Evolutionary conservation across 805 yeast genomes (phyloP).

Genomic region (Cyberlindnera maclurae): DNA sequence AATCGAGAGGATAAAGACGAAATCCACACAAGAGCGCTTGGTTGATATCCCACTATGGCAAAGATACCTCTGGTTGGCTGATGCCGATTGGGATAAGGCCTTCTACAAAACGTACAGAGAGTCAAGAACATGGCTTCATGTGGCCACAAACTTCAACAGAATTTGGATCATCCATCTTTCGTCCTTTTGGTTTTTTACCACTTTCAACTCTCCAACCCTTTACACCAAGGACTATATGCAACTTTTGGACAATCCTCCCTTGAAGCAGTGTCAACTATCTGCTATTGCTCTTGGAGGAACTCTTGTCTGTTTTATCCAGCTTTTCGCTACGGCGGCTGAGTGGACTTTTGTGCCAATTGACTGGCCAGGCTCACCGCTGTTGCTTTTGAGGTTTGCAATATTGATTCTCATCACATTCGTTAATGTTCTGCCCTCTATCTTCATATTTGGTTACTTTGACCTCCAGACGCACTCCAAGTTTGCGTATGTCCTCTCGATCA

Average conservation of each 20-base stretch:
- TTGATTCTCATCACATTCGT: conserved; percentile 36
- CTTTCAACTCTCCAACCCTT: conserved; percentile 62
- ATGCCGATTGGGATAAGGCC: conserved; percentile 58
- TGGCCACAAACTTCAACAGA: conserved; percentile 65
- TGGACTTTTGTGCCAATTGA: conserved; percentile 57
- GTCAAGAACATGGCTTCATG: conserved; percentile 71
- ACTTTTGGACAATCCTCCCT: conserved; percentile 52
- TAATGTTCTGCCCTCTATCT: conserved; percentile 46
- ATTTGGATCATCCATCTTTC: conserved; percentile 74
- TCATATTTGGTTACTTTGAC: conserved; percentile 38
- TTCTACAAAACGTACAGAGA: conserved; percentile 73
- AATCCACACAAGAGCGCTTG: conserved; percentile 35
- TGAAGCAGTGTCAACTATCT: conserved; percentile 46
- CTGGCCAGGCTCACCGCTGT: conserved; percentile 66
- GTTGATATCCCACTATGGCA: conserved; percentile 46
- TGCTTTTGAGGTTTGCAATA: conserved; percentile 39
- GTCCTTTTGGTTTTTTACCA: conserved; percentile 72
- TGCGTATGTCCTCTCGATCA: conserved; percentile 38
- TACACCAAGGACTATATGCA: conserved; percentile 56
- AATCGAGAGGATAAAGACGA: conserved; percentile 47
- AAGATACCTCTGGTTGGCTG: conserved; percentile 45
- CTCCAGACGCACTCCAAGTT: conserved; percentile 29
- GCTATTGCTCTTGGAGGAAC: conserved; percentile 65
- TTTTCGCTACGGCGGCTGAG: conserved; percentile 54
- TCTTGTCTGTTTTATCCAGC: conserved; percentile 49